A percentile compares a stretch with the other conserved stretches of the same genome.
Conservation (phyloP, 257 asterid genomes). For the Penstemon newberryi region DNA sequence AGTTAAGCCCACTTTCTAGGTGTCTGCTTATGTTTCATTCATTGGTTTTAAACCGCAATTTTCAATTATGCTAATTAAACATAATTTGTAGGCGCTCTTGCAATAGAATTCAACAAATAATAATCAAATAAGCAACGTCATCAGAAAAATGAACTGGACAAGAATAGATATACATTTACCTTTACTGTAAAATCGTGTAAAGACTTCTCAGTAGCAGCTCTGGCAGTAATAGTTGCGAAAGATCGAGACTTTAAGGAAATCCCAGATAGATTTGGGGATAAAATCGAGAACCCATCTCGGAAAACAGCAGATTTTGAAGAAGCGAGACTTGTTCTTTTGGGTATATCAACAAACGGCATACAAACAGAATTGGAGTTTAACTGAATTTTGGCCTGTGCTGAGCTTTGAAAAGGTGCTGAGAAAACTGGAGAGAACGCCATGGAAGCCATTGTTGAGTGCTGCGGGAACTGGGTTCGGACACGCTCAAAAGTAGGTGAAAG, state of each 20-base stretch:
- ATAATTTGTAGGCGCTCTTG: not conserved
- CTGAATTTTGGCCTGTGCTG: constrained; percentile 37
- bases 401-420: constrained; percentile 43
- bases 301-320: constrained; percentile 58
- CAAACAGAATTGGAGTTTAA: constrained; percentile 29
- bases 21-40: not conserved
- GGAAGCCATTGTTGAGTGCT: constrained; percentile 34
- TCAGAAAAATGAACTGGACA: not conserved
- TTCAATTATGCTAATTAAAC: not conserved
- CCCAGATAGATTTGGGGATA: constrained; percentile 42
- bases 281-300: constrained; percentile 52
- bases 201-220: constrained; percentile 83
- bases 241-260: constrained; percentile 47
- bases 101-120: constrained; percentile 4
- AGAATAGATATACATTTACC: constrained; percentile 36
- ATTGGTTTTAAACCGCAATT: too few species aligned
- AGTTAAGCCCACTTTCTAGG: not conserved
- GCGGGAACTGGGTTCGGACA: not conserved
- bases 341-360: constrained; percentile 38
- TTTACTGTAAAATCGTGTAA: constrained; percentile 78
- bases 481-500: not conserved
- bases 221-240: constrained; percentile 52
- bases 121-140: not conserved
- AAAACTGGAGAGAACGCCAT: constrained; percentile 61
- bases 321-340: constrained; percentile 34